phyloP scores from a whole-genome alignment of 768 basidiomycete species.

The Daedalea quercina region DNA sequence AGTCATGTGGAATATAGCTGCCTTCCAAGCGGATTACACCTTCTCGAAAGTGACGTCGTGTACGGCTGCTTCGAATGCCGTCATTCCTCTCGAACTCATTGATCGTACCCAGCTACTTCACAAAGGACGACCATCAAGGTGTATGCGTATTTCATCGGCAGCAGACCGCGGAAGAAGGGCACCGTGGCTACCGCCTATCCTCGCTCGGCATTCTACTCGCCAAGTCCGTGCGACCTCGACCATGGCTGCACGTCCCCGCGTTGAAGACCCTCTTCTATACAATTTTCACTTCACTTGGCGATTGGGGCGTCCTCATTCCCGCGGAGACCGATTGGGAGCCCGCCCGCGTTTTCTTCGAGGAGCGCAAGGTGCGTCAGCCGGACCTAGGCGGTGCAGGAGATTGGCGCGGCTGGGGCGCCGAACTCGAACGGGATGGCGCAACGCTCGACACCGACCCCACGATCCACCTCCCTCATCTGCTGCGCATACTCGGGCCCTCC shows the following conservation, averaged over 20 bases:
- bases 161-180: constrained; percentile 60
- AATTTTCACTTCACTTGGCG: constrained; percentile 47
- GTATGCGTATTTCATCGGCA: constrained; percentile 71
- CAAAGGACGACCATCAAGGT: constrained; percentile 60
- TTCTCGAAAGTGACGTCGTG: constrained; percentile 76
- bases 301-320: constrained; percentile 40
- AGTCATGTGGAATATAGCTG: constrained; percentile 75
- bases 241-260: constrained; percentile 65
- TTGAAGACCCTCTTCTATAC: constrained; percentile 52
- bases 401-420: constrained; percentile 66
- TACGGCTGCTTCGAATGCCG: constrained; percentile 29
- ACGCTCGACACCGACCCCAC: constrained; percentile 40
- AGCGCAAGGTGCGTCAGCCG: constrained; percentile 42
- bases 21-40: constrained; percentile 76
- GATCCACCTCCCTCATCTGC: constrained; percentile 65
- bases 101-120: constrained; percentile 52
- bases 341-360: constrained; percentile 57
- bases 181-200: constrained; percentile 74
- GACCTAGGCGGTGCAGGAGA: constrained; percentile 51
- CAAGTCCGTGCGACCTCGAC: constrained; percentile 56
- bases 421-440: constrained; percentile 46
- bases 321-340: constrained; percentile 57
- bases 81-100: not conserved
- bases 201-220: constrained; percentile 72
- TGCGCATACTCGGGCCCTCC: constrained; percentile 75